Base-by-base conservation (phyloP, 1,139 yeast genomes). In the Entelexis paramagnoliae region DNA sequence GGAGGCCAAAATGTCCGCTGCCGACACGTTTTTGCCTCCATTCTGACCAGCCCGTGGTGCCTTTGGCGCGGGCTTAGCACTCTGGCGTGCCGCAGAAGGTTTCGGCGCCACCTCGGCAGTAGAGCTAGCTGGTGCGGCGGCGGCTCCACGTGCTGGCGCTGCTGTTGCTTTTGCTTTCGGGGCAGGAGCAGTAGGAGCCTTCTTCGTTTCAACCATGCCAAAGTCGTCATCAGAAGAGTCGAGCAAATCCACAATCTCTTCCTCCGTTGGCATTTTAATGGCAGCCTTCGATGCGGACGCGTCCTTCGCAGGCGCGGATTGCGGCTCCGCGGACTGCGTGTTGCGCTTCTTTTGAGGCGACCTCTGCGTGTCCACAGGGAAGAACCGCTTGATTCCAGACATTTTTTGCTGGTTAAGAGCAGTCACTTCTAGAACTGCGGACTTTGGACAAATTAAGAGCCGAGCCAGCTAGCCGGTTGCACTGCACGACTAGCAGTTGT, bases 1-100 rank as follows among this genome's bases (percentile, higher is more conserved):
- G 5, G 69, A 65, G 6, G 76, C 71, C 36, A 85, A 69, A 1
- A 84, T 68, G 1, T 78, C 80, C 29, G 72, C 75, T 0, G 83
- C 86, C 9, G 51, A 29, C 10, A 34, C 40, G 8, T 14, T 14
- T 14, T 46, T 13, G 17, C 20, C 44, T 11, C 22, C 43, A 28
- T 9, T 17, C 33, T 40, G 19, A 1, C 11, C 14, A 4, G 33
- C 43, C 7, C 35, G 35, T 2, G 16, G 24, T 2, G 26, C 14
- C 17, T 34, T n/a, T 3, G 34, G 17, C 5, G 33, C 17, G 5
- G 48, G 28, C 19, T 46, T 46, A 6, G 8, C 29, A 4, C 11
- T 4, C 3, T 6, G 16, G 13, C 10, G 14, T 14, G 10, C 10
- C 17, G 48, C 30, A 19, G 38, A 28, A 19, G 40, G 20, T 22